These are phyloP conservation scores for Albugo candida DNA, from an alignment of 352 stramenopile genomes.

Conservation along the genomic window DNA sequence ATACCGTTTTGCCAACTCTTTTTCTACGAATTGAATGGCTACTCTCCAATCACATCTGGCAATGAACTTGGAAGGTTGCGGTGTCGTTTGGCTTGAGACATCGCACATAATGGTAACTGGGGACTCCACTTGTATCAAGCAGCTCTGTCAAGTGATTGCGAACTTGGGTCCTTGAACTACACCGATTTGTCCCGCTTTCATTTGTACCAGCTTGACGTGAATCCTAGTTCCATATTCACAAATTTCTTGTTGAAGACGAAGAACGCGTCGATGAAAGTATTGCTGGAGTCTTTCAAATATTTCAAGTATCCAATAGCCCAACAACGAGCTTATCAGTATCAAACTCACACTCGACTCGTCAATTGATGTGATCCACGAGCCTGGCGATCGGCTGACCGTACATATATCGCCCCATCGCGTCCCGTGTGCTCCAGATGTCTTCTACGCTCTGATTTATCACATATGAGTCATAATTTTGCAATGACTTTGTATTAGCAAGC, in stretches of 20 bases:
- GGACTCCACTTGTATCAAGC: slow-evolving; percentile 86
- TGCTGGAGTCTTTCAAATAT: slow-evolving; percentile 84
- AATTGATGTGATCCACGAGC: slow-evolving; percentile 76
- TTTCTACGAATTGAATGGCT: slow-evolving; percentile 72
- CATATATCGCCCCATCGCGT: slow-evolving; percentile 87
- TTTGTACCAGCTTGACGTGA: slow-evolving; percentile 10
- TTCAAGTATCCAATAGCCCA: slow-evolving; percentile 73
- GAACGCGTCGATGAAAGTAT: slow-evolving; percentile 79
- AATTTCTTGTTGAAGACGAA: slow-evolving; percentile 72
- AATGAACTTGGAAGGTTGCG: slow-evolving; percentile 63
- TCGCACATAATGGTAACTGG: slow-evolving; percentile 94
- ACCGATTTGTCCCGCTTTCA: slow-evolving; percentile 11
- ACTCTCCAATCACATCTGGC: slow-evolving; percentile 80
- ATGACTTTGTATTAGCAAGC: slow-evolving; percentile 25
- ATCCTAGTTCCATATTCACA: slow-evolving; percentile 60
- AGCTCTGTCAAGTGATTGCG: slow-evolving; percentile 80
- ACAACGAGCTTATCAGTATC: slow-evolving; percentile 32
- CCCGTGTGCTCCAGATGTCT: slow-evolving; percentile 73
- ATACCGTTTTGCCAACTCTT: slow-evolving; percentile 67
- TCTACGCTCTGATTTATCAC: slow-evolving; percentile 49
- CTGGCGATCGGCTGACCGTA: slow-evolving; percentile 91
- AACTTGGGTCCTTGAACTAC: slow-evolving; percentile 80
- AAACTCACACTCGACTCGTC: slow-evolving; percentile 44
- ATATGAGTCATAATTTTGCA: slow-evolving; percentile 75
- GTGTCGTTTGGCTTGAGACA: slow-evolving; percentile 98